Percentiles rank a stretch among this genome's conserved stretches.
phyloP scores from a whole-genome alignment of 352 stramenopile genomes.

The Phytophthora sp. region DNA sequence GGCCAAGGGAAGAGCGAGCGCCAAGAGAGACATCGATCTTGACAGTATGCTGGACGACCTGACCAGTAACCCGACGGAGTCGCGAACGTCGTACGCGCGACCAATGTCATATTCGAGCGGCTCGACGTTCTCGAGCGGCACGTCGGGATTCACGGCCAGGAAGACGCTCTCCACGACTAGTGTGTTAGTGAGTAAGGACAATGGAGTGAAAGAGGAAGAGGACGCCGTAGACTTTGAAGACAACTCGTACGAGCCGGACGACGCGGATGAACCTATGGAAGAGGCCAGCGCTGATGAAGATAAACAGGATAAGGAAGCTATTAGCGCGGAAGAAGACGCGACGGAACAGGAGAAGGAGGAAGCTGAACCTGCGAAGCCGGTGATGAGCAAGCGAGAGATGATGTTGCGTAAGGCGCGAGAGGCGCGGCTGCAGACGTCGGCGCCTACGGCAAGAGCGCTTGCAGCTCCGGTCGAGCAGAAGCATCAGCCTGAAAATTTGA shows the following conservation, averaged over 20 bases:
- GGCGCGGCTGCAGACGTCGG: slow-evolving; percentile 60
- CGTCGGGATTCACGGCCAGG: slow-evolving; percentile 24
- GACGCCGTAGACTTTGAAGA: slow-evolving; percentile 36
- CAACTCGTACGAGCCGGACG: slow-evolving; percentile 40
- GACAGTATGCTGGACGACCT: slow-evolving; percentile 88
- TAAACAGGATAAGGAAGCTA: slow-evolving; percentile 25
- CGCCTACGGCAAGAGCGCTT: slow-evolving; percentile 62
- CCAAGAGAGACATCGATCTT: slow-evolving; percentile 85
- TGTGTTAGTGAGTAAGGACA: slow-evolving; percentile 1
- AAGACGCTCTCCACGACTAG: slow-evolving; percentile 16
- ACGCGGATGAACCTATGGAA: slow-evolving; percentile 39
- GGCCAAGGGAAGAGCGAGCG: slow-evolving; percentile 10
- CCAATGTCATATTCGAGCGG: slow-evolving; percentile 69
- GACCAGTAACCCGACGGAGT: slow-evolving; percentile 83
- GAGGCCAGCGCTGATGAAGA: slow-evolving; percentile 34
- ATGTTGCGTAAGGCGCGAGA: slow-evolving; percentile 74
- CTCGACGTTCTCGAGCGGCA: slow-evolving; percentile 24
- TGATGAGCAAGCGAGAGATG: slow-evolving; percentile 78
- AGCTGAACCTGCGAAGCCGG: slow-evolving; percentile 10
- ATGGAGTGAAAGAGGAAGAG: slow-evolving; percentile 27
- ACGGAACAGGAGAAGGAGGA: slow-evolving; percentile 16
- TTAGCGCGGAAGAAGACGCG: neutral
- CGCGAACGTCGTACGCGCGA: slow-evolving; percentile 48
- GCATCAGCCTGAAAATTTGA: slow-evolving; percentile 18
- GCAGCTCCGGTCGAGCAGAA: slow-evolving; percentile 43